Evolutionary conservation across 2,329 filamentous ascomycete genomes (phyloP).

Genomic region (Berkeleyomyces rouxiae): DNA sequence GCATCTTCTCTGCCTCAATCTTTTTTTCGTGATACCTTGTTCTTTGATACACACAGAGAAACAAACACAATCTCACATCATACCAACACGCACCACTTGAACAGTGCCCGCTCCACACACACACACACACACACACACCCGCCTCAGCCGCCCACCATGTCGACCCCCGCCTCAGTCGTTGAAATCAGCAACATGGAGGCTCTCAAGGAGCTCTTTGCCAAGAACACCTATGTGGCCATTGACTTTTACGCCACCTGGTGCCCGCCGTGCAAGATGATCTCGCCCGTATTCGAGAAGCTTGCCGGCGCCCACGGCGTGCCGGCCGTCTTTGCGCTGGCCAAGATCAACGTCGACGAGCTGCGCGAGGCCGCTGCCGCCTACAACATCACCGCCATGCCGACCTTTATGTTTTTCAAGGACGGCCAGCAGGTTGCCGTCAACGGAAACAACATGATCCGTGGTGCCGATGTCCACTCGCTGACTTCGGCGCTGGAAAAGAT

Average conservation of each 20-base stretch:
- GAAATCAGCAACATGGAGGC: conserved; percentile 6
- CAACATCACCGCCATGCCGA: conserved; percentile 79
- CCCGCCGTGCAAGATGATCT: conserved; percentile 84
- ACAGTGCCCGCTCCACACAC: background rate
- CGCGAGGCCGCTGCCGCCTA: conserved; percentile 60
- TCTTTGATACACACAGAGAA: background rate
- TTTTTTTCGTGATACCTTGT: background rate
- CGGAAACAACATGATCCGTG: conserved; percentile 18
- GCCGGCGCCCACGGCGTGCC: conserved; percentile 18
- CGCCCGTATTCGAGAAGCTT: conserved; percentile 43
- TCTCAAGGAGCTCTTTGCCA: conserved; percentile 14
- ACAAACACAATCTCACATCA: background rate
- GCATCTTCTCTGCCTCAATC: background rate
- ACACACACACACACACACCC: background rate
- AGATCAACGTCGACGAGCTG: conserved; percentile 79
- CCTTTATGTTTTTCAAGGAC: conserved; percentile 70
- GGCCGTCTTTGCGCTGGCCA: conserved; percentile 57
- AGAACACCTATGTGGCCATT: conserved; percentile 50
- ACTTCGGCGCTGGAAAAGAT: conserved; percentile 24
- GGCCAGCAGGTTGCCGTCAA: conserved; percentile 32
- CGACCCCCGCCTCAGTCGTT: conserved; percentile 8
- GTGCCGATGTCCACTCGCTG: conserved; percentile 17
- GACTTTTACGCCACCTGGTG: conserved; percentile 89
- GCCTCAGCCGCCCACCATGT: conserved; percentile 6
- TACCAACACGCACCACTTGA: background rate